Percentiles rank a stretch among this genome's conserved stretches.
Conservation (phyloP, 1,139 yeast genomes). For the Casaregolazyma lundiana region DNA sequence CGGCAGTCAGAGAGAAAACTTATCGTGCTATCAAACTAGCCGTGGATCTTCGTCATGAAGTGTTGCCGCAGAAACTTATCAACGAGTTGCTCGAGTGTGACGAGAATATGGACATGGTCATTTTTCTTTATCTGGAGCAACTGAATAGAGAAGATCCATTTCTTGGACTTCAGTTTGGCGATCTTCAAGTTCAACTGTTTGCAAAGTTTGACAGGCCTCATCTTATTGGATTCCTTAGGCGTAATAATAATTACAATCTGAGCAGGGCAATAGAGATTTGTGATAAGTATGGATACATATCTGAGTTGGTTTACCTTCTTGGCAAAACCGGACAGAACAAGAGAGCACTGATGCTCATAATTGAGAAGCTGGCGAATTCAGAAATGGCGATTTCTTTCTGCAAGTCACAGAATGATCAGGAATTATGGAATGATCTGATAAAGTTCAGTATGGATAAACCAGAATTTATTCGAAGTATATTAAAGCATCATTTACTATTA, state of each 20-base stretch:
- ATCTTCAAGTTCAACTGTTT: conserved; percentile 59
- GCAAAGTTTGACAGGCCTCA: conserved; percentile 53
- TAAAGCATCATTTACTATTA: conserved; percentile 49
- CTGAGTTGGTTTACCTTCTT: conserved; percentile 74
- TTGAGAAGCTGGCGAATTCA: conserved; percentile 74
- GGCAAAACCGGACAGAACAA: conserved; percentile 81
- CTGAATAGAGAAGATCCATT: conserved; percentile 52
- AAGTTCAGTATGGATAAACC: conserved; percentile 71
- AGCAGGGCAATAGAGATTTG: conserved; percentile 65
- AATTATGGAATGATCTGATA: conserved; percentile 73
- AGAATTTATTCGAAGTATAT: conserved; percentile 63
- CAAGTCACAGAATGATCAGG: conserved; percentile 62
- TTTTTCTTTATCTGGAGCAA: conserved; percentile 57
- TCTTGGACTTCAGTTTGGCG: conserved; percentile 54
- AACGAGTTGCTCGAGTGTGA: conserved; percentile 36
- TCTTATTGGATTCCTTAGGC: conserved; percentile 53
- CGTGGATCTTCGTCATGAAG: conserved; percentile 62
- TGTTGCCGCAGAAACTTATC: conserved; percentile 50
- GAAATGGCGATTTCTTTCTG: conserved; percentile 79
- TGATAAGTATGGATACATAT: conserved; percentile 46
- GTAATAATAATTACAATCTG: conserved; percentile 57
- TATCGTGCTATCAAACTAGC: conserved; percentile 49
- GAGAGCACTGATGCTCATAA: conserved; percentile 69
- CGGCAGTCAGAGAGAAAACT: conserved; percentile 40
- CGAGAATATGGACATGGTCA: conserved; percentile 40